Percentiles rank a stretch among this genome's conserved stretches.
Evolutionary conservation across 352 stramenopile species (phyloP).

Genomic region (Phytophthora podocarpi): DNA sequence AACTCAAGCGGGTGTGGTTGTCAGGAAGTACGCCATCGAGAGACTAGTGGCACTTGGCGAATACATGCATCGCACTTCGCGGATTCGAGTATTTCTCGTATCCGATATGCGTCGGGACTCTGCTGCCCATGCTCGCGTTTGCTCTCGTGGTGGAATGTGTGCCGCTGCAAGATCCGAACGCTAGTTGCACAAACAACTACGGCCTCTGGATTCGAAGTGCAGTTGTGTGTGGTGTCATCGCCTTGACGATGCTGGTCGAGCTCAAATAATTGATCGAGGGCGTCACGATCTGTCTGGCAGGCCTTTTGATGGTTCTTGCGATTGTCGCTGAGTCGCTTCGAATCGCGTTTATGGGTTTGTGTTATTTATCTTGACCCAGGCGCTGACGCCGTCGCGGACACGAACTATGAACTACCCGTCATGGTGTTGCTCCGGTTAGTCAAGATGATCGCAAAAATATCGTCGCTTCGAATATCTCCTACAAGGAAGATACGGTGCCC

Average conservation of each 20-base stretch:
- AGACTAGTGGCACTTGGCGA: constrained; percentile 29
- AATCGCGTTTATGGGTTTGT: constrained; percentile 7
- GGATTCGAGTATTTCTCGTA: constrained; percentile 8
- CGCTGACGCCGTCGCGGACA: constrained; percentile 12
- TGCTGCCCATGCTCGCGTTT: constrained; percentile 22
- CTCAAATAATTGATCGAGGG: constrained; percentile 15
- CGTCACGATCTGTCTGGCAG: constrained; percentile 11
- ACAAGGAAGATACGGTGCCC: constrained; percentile 36
- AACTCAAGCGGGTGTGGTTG: constrained; percentile 6
- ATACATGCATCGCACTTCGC: constrained; percentile 23
- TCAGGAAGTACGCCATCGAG: constrained; percentile 39
- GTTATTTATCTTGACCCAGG: constrained; percentile 20
- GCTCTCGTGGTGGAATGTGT: constrained; percentile 20
- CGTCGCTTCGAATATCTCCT: constrained; percentile 19
- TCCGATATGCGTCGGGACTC: constrained; percentile 22
- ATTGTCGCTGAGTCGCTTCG: constrained; percentile 15
- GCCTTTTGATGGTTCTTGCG: constrained; percentile 23
- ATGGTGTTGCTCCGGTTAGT: constrained; percentile 15
- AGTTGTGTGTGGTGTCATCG: constrained; percentile 10
- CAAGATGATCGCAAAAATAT: constrained; percentile 29
- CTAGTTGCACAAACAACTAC: constrained; percentile 18
- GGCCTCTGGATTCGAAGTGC: constrained; percentile 20
- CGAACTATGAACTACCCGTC: constrained; percentile 5
- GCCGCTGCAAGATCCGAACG: constrained; percentile 12
- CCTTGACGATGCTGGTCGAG: constrained; percentile 12